These are phyloP conservation scores for Apophysomyces ossiformis DNA, from an alignment of 371 early-diverging fungal genomes.

Conservation along the genomic window DNA sequence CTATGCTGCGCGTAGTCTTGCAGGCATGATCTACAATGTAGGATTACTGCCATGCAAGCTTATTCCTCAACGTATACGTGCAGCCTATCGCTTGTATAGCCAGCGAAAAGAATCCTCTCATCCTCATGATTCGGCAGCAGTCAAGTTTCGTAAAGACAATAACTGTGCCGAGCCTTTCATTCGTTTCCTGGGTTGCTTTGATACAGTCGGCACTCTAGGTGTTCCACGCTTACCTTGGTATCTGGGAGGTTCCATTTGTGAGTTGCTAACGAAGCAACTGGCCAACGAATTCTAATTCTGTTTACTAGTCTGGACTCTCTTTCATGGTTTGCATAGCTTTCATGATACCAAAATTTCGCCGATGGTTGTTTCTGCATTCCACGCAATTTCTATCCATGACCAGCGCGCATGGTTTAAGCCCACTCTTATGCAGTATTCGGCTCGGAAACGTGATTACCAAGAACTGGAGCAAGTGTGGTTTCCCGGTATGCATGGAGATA, in stretches of 20 bases:
- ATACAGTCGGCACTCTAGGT: slow-evolving; percentile 45
- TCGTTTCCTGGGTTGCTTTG: slow-evolving; percentile 44
- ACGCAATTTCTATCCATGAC: slow-evolving; percentile 46
- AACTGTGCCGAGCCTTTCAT: slow-evolving; percentile 29
- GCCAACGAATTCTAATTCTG: neutral
- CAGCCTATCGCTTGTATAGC: slow-evolving; percentile 37
- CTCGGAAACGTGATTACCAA: slow-evolving; percentile 21
- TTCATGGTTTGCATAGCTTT: slow-evolving; percentile 33
- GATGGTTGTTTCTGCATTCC: slow-evolving; percentile 37
- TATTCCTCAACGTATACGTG: slow-evolving; percentile 13
- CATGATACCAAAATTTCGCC: slow-evolving; percentile 41
- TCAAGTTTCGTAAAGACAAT: slow-evolving; percentile 28
- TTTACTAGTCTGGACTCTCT: slow-evolving; percentile 31
- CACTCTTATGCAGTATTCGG: slow-evolving; percentile 31
- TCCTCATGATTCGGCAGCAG: slow-evolving; percentile 15
- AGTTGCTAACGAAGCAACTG: neutral
- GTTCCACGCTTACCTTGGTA: slow-evolving; percentile 47
- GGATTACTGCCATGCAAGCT: slow-evolving; percentile 32
- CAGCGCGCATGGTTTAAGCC: slow-evolving; percentile 48
- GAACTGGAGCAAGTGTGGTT: slow-evolving; percentile 43
- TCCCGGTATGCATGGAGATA: slow-evolving; percentile 44
- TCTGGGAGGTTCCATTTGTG: slow-evolving; percentile 41
- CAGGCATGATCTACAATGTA: slow-evolving; percentile 47
- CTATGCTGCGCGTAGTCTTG: slow-evolving; percentile 42
- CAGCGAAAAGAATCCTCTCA: slow-evolving; percentile 10